phyloP scores from a whole-genome alignment of 306 rosid genomes.

The Cucumis hystrix region DNA sequence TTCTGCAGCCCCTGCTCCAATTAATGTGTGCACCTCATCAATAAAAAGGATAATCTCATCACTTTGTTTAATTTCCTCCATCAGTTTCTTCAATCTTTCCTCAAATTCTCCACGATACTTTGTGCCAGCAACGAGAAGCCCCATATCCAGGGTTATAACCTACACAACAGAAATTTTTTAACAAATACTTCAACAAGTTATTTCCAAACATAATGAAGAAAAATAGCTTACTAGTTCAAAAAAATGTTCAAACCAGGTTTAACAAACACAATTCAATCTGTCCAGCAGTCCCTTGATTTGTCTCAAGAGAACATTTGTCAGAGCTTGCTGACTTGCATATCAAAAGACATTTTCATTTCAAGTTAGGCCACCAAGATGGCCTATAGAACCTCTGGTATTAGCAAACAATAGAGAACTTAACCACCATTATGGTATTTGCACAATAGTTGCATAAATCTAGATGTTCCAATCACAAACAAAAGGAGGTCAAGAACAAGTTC shows the following conservation, averaged over 20 bases:
- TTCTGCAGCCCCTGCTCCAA: slow-evolving; percentile 98
- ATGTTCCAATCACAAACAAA: not conserved
- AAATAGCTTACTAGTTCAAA: too few species aligned
- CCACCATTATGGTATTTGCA: not conserved
- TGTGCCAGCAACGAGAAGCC: slow-evolving; percentile 95
- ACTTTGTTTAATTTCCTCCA: slow-evolving; percentile 97
- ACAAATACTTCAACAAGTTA: not conserved
- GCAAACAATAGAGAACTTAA: not conserved
- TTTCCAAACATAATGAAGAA: too few species aligned
- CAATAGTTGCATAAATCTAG: not conserved
- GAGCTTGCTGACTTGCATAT: not conserved
- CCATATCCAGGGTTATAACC: slow-evolving; percentile 97
- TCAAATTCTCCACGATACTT: slow-evolving; percentile 99
- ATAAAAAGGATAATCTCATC: slow-evolving; percentile 88
- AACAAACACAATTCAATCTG: not conserved
- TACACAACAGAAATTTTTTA: slow-evolving; percentile 11
- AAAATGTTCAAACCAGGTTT: too few species aligned
- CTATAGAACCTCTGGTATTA: not conserved
- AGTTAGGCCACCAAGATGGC: not conserved
- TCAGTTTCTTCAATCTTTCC: slow-evolving; percentile 84
- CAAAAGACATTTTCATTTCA: not conserved
- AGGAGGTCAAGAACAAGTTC: not conserved
- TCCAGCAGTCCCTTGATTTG: not conserved
- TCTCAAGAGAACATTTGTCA: not conserved
- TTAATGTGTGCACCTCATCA: slow-evolving; percentile 88